phyloP scores from a whole-genome alignment of 176 grass and related monocot species.

The Lolium rigidum region DNA sequence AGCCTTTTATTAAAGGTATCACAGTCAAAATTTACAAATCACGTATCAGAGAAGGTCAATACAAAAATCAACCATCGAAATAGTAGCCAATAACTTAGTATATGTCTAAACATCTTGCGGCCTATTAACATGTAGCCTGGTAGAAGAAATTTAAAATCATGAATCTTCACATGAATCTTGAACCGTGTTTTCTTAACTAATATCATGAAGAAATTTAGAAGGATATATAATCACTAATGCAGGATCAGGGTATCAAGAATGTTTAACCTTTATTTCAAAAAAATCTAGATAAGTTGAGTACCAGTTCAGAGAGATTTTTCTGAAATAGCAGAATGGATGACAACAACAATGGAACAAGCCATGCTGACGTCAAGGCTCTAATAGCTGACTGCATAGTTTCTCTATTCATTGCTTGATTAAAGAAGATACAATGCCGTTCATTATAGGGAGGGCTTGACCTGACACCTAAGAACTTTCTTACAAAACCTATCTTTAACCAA shows the following conservation, averaged over 20 bases:
- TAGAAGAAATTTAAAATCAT: too few relatives aligned
- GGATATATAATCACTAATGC: not conserved
- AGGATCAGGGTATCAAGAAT: not conserved
- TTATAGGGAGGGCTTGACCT: not conserved
- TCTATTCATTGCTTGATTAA: constrained; percentile 3
- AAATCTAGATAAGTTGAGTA: not conserved
- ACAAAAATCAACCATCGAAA: too few relatives aligned
- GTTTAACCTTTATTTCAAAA: not conserved
- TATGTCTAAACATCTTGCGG: too few relatives aligned
- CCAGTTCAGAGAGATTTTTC: not conserved
- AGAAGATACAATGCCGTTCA: not conserved
- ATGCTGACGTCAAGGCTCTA: not conserved
- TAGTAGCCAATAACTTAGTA: too few relatives aligned
- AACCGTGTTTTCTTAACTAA: not conserved
- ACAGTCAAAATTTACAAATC: too few relatives aligned
- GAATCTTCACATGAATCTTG: not conserved
- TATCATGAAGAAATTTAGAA: not conserved
- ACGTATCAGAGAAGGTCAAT: too few relatives aligned
- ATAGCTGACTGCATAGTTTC: not conserved
- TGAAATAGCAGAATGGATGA: not conserved
- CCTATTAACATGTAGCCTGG: too few relatives aligned
- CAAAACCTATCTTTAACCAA: not conserved
- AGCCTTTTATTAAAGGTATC: too few relatives aligned
- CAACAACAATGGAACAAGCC: not conserved
- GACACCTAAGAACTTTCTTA: not conserved